Percentiles rank a stretch among this genome's conserved stretches.
Evolutionary conservation across 169 alveolate species (phyloP).

Genomic region (Amoebophrya sp.): DNA sequence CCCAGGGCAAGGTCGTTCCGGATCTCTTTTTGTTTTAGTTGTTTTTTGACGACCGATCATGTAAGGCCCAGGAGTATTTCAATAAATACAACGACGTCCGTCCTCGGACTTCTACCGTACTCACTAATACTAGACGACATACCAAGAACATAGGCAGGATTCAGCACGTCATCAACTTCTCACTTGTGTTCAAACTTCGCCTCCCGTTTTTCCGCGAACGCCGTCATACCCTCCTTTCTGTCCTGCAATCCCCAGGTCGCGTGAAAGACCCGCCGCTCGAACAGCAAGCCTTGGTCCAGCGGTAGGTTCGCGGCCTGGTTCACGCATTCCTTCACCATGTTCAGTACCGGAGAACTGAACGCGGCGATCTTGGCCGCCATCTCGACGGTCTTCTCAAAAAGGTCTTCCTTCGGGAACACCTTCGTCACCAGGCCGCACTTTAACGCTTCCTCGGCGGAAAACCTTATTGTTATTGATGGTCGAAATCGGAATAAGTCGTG

Average conservation of each 20-base stretch:
- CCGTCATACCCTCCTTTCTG: constrained; percentile 75
- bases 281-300: constrained; percentile 61
- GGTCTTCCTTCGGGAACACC: constrained; percentile 47
- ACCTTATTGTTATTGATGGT: constrained; percentile 27
- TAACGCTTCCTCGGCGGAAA: constrained; percentile 62
- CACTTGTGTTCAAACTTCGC: constrained; percentile 66
- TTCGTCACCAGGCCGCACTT: constrained; percentile 53
- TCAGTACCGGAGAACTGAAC: constrained; percentile 26
- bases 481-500: too few species aligned
- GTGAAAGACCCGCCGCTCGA: constrained; percentile 67
- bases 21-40: too few species aligned
- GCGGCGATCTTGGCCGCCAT: constrained; percentile 45
- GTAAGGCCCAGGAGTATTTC: too few species aligned
- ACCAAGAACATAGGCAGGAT: too few species aligned
- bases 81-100: too few species aligned
- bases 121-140: too few species aligned
- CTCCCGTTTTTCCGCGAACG: constrained; percentile 66
- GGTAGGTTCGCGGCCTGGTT: constrained; percentile 61
- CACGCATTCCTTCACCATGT: constrained; percentile 60
- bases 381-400: constrained; percentile 42
- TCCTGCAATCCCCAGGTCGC: constrained; percentile 68
- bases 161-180: too few species aligned
- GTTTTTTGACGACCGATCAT: too few species aligned
- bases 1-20: too few species aligned
- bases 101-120: too few species aligned